Base-by-base conservation (phyloP, 2,329 filamentous ascomycete species). In the Zasmidium cellare region DNA sequence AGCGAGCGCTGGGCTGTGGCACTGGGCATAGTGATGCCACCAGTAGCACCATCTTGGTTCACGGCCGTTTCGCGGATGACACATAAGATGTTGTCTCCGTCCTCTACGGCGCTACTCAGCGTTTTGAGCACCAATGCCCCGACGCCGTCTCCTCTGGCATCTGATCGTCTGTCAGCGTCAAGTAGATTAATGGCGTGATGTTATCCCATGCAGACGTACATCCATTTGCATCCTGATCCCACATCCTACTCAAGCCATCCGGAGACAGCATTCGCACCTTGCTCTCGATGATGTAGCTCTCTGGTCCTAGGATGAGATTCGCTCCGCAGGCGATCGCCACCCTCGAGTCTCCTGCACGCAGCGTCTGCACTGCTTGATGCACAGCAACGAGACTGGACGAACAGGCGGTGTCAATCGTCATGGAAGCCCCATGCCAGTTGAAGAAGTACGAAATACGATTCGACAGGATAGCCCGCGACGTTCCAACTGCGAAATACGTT, bases 121-220 rank as follows among this genome's bases (percentile, higher is more conserved):
- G 41, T 51, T 46, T 66, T 64, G 23, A 64, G 48, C 3, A 63
- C 23, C 9, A 86, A 62, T 0, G 74, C 71, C 0, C 77, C 77
- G 5, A 83, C 67, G 0, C 82, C 83, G 52, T 87, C 84, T 11
- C 80, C 81, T 0, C 82, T 74, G 18, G 74, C n/a, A n/a, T n/a
- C n/a, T n/a, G n/a, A n/a, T n/a, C n/a, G n/a, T n/a, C n/a, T n/a
- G n/a, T n/a, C n/a, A n/a, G n/a, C n/a, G n/a, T n/a, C n/a, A n/a
- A n/a, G n/a, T n/a, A n/a, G n/a, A n/a, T n/a, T n/a, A n/a, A n/a
- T n/a, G n/a, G n/a, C n/a, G n/a, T n/a, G n/a, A n/a, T n/a, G n/a
- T n/a, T n/a, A 12, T 70, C 66, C 53, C 70, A 76, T 23, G 68
- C 69, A 12, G 49, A 46, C 14, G 28, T 31, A 24, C 52, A 23